These are phyloP conservation scores for Bassia scoparia DNA, from an alignment of 148 eudicot genomes.

Conservation along the genomic window DNA sequence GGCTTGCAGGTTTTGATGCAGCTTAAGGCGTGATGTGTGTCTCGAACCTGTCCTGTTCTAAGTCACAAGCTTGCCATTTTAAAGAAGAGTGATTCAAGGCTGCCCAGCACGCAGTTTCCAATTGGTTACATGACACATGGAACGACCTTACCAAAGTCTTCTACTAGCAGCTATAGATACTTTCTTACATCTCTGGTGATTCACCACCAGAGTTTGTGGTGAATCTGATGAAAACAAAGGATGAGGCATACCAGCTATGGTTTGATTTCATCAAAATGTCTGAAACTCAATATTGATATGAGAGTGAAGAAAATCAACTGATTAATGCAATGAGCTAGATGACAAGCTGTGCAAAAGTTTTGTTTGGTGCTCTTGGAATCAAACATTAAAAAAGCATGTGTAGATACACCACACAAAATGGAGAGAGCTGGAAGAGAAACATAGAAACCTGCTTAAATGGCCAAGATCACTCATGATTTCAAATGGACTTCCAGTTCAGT, in stretches of 20 bases:
- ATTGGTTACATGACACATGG: too few relatives aligned
- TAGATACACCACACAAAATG: neutral
- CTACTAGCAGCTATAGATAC: too few relatives aligned
- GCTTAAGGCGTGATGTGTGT: neutral
- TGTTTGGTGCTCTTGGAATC: too few relatives aligned
- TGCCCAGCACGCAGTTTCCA: too few relatives aligned
- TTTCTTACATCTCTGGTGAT: too few relatives aligned
- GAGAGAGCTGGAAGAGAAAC: neutral
- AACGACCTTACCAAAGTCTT: too few relatives aligned
- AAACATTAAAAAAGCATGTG: neutral
- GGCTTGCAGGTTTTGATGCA: neutral
- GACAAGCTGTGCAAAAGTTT: too few relatives aligned
- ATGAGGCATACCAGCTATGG: neutral
- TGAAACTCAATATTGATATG: neutral
- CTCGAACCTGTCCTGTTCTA: neutral
- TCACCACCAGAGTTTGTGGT: neutral
- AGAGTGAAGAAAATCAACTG: neutral
- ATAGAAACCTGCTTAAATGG: neutral
- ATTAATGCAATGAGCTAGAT: neutral
- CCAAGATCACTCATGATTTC: neutral
- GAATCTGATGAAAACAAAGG: neutral
- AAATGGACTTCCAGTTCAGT: too few relatives aligned
- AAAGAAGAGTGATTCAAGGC: too few relatives aligned
- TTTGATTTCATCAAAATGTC: neutral
- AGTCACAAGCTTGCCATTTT: too few relatives aligned